Evolutionary conservation across 2,329 filamentous ascomycete genomes (phyloP), one percentile per base, ranked within the genome.

Genomic region (Drechmeria coniospora): DNA sequence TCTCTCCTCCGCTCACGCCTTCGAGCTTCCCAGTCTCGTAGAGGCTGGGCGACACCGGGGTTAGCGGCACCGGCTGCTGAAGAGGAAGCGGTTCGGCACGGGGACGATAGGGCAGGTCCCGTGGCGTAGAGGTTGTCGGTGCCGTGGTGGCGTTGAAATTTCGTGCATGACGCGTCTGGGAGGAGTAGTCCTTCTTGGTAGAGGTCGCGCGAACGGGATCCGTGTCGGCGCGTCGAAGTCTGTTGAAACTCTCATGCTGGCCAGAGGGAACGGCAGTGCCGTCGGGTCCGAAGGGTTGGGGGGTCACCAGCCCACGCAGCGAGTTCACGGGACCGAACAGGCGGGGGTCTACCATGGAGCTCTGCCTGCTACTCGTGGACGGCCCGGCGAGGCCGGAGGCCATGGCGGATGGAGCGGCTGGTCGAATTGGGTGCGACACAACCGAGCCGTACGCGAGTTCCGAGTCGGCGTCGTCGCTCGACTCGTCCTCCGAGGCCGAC

Each of bases 61-160:
- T 63, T 32, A 81, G 67, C 2, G 86, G 86, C 40, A 84, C 77
- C 3, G 86, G 86, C 41, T 92, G 82, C 47, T 90, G 79, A n/a
- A 94, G 61, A 8, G 75, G 73, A 18, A 83, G 65, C 0, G 70
- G 61, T 5, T 59, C 69, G 5, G 74, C 68, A 23, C 68, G 62
- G 11, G 51, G 46, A 12, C 49, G 53, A 14, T 54, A 48, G 3
- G 58, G 46, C 6, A 57, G 43, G 23, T 58, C 53, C 30, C 53
- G 49, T 21, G 47, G 50, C 26, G 50, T 50, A 11, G 59, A 59
- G 10, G 59, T 47, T n/a, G 59, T 44, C 21, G 70, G 68, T 14
- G 54, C 58, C 18, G 61, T 59, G 15, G 51, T 55, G 26, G 62
- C 67, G 36, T 81, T 74, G 38, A 76, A 76, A 15, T 55, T 61